Evolutionary conservation across 2,329 filamentous ascomycete genomes (phyloP).

Genomic region (Pyrenochaeta sp.): DNA sequence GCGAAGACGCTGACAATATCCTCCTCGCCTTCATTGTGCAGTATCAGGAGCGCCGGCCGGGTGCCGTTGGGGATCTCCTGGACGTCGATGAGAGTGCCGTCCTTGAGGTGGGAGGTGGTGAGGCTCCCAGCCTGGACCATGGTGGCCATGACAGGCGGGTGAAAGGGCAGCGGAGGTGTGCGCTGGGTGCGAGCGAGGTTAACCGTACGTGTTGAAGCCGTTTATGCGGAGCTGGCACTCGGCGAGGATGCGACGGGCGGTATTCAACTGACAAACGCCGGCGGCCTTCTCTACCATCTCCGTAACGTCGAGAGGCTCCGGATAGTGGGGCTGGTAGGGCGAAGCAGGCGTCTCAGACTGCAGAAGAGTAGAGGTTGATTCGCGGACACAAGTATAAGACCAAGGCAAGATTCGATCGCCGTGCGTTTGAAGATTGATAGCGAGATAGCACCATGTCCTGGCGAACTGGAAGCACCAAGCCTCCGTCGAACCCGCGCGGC

Average conservation of each 20-base stretch:
- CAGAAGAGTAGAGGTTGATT: conserved; percentile 26
- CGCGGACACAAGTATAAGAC: conserved; percentile 37
- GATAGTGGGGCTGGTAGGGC: conserved; percentile 36
- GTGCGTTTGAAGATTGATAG: conserved; percentile 42
- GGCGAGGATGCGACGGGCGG: conserved; percentile 49
- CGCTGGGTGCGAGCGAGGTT: conserved; percentile 24
- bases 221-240: conserved; percentile 51
- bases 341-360: conserved; percentile 33
- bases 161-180: conserved; percentile 19
- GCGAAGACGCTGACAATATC: conserved; percentile 77
- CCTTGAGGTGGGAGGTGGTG: conserved; percentile 40
- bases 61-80: conserved; percentile 40
- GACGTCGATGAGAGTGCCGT: conserved; percentile 42
- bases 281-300: conserved; percentile 47
- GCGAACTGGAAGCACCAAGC: conserved; percentile 38
- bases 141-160: conserved; percentile 44
- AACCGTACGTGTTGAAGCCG: conserved; percentile 53
- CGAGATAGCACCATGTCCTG: conserved; percentile 42
- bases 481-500: conserved; percentile 44
- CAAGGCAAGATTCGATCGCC: conserved; percentile 38
- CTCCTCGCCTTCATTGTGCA: conserved; percentile 76
- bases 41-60: conserved; percentile 57
- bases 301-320: conserved; percentile 33
- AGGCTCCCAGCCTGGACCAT: conserved; percentile 46
- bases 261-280: conserved; percentile 43